phyloP scores from a whole-genome alignment of 73 alveolate genomes.

The Symbiodinium pilosum region DNA sequence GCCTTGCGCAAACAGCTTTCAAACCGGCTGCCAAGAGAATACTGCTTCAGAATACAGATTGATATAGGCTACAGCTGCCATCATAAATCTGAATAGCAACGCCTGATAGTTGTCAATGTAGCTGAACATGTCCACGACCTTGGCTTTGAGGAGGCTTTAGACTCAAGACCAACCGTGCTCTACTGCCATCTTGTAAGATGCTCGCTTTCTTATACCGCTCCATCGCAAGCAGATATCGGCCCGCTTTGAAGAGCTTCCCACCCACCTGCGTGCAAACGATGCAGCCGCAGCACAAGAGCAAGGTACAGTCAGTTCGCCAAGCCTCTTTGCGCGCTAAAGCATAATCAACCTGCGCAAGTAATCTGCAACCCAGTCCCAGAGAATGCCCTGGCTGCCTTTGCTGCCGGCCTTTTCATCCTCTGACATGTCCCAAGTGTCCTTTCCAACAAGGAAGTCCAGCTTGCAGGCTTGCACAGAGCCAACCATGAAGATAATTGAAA shows the following conservation, averaged over 20 bases:
- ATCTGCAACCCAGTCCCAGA: not conserved
- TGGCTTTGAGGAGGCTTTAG: not conserved
- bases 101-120: slow-evolving; percentile 51
- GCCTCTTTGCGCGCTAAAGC: slow-evolving; percentile 57
- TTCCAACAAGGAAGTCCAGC: no score
- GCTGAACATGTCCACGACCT: slow-evolving; percentile 53
- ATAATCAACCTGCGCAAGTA: slow-evolving; percentile 5
- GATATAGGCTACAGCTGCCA: no score
- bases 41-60: no score
- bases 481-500: no score
- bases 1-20: not conserved
- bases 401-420: slow-evolving; percentile 59
- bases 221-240: slow-evolving; percentile 49
- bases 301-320: no score
- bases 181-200: not conserved
- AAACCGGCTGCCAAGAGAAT: no score
- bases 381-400: no score
- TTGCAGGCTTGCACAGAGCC: no score
- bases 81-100: no score
- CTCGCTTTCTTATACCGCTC: slow-evolving; percentile 48
- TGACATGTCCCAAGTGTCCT: slow-evolving; percentile 35
- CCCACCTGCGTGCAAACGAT: slow-evolving; percentile 12
- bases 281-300: no score
- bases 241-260: slow-evolving; percentile 45
- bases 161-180: not conserved